Evolutionary conservation across 2,329 filamentous ascomycete species (phyloP).

Genomic region (Pyrenophora tritici-repentis): DNA sequence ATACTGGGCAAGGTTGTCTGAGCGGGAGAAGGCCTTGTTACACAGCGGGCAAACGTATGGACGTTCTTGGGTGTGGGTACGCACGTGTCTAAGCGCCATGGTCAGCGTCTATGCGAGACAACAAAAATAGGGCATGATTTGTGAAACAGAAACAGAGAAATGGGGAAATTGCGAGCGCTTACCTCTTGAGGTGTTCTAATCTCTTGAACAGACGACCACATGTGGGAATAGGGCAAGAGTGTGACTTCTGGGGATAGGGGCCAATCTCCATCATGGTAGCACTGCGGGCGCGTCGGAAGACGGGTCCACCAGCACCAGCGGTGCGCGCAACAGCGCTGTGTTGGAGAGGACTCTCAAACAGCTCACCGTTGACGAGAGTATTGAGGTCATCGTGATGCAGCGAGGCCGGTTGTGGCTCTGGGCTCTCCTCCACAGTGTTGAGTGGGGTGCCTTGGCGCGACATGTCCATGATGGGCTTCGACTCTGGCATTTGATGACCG

Average conservation of each 20-base stretch:
- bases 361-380: conserved; percentile 45
- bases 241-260: conserved; percentile 95
- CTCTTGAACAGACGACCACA: conserved; percentile 98
- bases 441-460: conserved; percentile 92
- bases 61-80: conserved; percentile 98
- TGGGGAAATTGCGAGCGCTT: conserved; percentile 58
- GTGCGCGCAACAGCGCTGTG: conserved; percentile 64
- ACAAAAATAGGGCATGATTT: conserved; percentile 20
- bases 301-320: conserved; percentile 68
- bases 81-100: conserved; percentile 78
- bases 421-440: conserved; percentile 81
- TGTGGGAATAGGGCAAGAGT: conserved; percentile 98
- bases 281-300: conserved; percentile 86
- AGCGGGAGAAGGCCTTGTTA: conserved; percentile 98
- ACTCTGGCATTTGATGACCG: conserved; percentile 70
- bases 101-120: conserved; percentile 56
- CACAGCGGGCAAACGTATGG: conserved; percentile 97
- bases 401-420: conserved; percentile 71
- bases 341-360: conserved; percentile 54
- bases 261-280: conserved; percentile 96
- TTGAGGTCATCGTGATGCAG: conserved; percentile 73
- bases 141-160: conserved; percentile 1
- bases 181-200: conserved; percentile 98
- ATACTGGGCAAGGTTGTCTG: conserved; percentile 98
- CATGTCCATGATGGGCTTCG: conserved; percentile 74